phyloP scores from a whole-genome alignment of 2,329 filamentous ascomycete species.

The Exophiala xenobiotica region DNA sequence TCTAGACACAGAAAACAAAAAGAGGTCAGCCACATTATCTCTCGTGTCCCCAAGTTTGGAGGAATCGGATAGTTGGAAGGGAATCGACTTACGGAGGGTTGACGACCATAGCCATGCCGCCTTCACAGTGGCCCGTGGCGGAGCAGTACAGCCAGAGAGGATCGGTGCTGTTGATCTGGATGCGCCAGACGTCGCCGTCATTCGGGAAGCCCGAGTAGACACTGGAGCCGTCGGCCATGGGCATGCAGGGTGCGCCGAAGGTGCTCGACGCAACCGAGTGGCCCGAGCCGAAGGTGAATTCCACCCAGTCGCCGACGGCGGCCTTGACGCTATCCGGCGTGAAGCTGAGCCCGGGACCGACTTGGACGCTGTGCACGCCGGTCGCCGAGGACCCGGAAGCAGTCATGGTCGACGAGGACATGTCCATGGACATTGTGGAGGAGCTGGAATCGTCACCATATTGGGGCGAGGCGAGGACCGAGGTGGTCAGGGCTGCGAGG shows the following conservation, averaged over 20 bases:
- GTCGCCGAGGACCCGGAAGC: constrained; percentile 7
- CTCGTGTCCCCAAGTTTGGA: no score
- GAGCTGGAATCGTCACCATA: constrained; percentile 17
- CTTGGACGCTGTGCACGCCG: constrained; percentile 22
- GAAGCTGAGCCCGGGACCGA: constrained; percentile 42
- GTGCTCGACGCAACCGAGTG: constrained; percentile 53
- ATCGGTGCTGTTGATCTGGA: constrained; percentile 46
- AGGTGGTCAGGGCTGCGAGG: constrained; percentile 24
- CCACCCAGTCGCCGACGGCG: constrained; percentile 48
- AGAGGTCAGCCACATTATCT: no score
- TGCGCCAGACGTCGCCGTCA: constrained; percentile 41
- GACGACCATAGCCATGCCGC: constrained; percentile 53
- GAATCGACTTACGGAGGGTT: constrained; percentile 48
- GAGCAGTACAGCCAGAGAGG: constrained; percentile 56
- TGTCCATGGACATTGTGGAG: constrained; percentile 1
- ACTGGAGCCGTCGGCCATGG: constrained; percentile 34
- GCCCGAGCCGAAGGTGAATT: constrained; percentile 55
- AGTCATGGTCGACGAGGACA: constrained; percentile 3
- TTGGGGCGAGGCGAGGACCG: constrained; percentile 22
- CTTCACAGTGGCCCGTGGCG: constrained; percentile 50
- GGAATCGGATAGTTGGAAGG: not conserved
- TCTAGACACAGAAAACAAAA: no score
- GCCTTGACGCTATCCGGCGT: constrained; percentile 48
- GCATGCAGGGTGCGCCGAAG: constrained; percentile 52
- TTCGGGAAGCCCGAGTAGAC: constrained; percentile 50